These are phyloP conservation scores for Xerocomus alliaceus DNA, from an alignment of 1,284 basidiomycete genomes.

Conservation along the genomic window DNA sequence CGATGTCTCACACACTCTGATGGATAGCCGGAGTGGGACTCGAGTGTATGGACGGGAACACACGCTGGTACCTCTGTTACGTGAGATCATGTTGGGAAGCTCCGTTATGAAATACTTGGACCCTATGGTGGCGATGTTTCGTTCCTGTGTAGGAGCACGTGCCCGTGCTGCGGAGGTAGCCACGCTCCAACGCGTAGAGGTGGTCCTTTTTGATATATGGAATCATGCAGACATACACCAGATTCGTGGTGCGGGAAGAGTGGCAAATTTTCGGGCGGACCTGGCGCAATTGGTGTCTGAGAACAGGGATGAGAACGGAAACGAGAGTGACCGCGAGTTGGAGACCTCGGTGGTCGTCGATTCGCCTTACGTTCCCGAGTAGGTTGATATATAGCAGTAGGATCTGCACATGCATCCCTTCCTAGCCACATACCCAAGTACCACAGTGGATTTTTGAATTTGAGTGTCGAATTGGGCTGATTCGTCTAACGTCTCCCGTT, in stretches of 20 bases:
- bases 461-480: no score
- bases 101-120: conserved; percentile 13
- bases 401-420: no score
- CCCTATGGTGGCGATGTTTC: conserved; percentile 17
- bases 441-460: no score
- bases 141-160: conserved; percentile 14
- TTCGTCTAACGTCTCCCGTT: no score
- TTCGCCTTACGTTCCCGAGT: conserved; percentile 15
- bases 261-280: conserved; percentile 7
- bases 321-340: background rate
- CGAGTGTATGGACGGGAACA: no score
- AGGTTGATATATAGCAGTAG: conserved; percentile 9
- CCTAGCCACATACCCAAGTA: no score
- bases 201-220: conserved; percentile 20
- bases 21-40: background rate
- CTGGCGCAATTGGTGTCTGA: conserved; percentile 5
- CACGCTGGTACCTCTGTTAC: conserved; percentile 15
- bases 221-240: conserved; percentile 5
- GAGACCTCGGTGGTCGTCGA: conserved; percentile 11
- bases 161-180: conserved; percentile 2
- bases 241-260: background rate
- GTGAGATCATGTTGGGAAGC: conserved; percentile 25
- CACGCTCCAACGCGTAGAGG: conserved; percentile 13
- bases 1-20: background rate
- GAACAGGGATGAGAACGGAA: background rate